Evolutionary conservation across 768 basidiomycete genomes (phyloP).

Genomic region (Suillus cothurnatus): DNA sequence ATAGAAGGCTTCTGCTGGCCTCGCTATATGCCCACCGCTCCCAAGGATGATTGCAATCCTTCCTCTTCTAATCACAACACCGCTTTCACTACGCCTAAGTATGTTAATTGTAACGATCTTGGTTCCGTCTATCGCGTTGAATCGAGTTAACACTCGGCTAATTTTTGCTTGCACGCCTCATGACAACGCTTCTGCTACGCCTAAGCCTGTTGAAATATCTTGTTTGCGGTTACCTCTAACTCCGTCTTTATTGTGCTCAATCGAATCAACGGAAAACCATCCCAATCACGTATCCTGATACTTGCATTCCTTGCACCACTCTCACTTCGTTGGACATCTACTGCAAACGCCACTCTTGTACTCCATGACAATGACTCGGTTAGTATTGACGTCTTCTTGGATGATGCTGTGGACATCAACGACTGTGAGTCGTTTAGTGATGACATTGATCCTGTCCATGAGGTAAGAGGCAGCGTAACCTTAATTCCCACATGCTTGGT

Average conservation of each 20-base stretch:
- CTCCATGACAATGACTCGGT: background rate
- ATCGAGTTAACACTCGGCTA: no score
- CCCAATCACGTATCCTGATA: background rate
- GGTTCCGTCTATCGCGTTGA: background rate
- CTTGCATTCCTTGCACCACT: background rate
- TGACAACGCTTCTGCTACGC: background rate
- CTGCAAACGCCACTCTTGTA: background rate
- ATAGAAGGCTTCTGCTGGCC: background rate
- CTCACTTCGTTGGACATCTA: background rate
- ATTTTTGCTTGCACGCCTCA: background rate
- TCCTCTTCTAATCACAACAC: background rate
- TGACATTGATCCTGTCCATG: no score
- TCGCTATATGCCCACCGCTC: background rate
- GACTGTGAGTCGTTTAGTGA: background rate
- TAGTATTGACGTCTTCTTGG: background rate
- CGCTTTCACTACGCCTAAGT: background rate
- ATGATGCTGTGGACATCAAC: background rate
- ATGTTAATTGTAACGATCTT: background rate
- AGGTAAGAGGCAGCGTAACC: no score
- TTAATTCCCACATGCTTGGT: no score
- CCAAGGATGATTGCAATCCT: background rate
- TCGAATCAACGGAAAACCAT: background rate
- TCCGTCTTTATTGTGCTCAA: background rate
- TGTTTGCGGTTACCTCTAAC: no score
- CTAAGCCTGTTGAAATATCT: background rate